Conservation (phyloP, 2,329 filamentous ascomycete genomes). For the Septoria petroselini region DNA sequence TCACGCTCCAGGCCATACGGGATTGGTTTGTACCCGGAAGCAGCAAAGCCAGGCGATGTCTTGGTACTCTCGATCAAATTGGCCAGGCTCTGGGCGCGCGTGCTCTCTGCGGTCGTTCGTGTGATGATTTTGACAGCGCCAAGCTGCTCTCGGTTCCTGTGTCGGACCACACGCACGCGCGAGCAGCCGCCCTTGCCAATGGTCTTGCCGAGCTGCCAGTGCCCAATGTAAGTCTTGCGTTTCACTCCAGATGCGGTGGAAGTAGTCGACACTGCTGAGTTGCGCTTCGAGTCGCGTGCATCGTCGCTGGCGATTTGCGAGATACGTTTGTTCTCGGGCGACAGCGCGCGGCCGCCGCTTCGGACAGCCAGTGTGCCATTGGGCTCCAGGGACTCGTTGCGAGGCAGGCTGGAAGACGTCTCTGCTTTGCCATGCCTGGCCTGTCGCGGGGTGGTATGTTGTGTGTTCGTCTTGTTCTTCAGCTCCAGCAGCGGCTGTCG, state of each 20-base stretch:
- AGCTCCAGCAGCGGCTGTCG: constrained; percentile 36
- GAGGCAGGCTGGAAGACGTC: constrained; percentile 35
- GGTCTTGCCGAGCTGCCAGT: constrained; percentile 87
- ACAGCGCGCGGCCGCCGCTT: constrained; percentile 34
- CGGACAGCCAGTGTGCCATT: constrained; percentile 46
- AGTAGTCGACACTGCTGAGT: constrained; percentile 54
- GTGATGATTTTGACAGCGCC: constrained; percentile 96
- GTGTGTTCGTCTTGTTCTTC: constrained; percentile 33
- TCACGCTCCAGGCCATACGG: constrained; percentile 90
- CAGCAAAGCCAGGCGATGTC: constrained; percentile 24
- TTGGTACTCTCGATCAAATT: constrained; percentile 74
- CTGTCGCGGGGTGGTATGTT: constrained; percentile 25
- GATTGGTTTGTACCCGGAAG: constrained; percentile 37
- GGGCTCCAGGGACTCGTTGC: constrained; percentile 46
- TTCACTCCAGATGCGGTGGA: constrained; percentile 52
- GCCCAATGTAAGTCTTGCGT: constrained; percentile 73
- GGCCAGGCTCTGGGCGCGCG: constrained; percentile 80
- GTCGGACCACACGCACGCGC: constrained; percentile 79
- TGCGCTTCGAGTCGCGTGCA: constrained; percentile 49
- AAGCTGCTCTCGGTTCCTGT: constrained; percentile 69
- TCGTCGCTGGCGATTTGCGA: constrained; percentile 50
- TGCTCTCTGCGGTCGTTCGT: constrained; percentile 70
- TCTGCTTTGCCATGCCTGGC: constrained; percentile 22
- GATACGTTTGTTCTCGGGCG: constrained; percentile 52
- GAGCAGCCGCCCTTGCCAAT: constrained; percentile 88